A percentile compares a stretch with the other conserved stretches of the same genome.
Conservation (phyloP, 2,329 filamentous ascomycete genomes). For the Aspergillus terreus region DNA sequence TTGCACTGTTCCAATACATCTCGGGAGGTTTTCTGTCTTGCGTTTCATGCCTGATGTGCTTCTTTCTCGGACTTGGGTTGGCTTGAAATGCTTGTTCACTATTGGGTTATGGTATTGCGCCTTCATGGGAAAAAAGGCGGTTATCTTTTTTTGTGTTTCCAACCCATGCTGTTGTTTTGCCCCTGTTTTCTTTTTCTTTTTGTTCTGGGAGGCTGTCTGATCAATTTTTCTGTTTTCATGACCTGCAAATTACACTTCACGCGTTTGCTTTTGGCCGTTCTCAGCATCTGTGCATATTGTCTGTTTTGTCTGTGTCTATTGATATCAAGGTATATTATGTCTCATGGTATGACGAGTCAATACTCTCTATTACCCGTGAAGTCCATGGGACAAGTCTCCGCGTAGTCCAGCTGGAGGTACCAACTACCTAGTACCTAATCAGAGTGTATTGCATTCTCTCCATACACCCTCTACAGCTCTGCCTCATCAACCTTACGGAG, state of each 20-base stretch:
- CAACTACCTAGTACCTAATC: no score
- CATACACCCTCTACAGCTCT: no score
- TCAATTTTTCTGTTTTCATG: conserved; percentile 20
- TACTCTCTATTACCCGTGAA: not conserved
- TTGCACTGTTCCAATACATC: conserved; percentile 12
- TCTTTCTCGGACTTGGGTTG: conserved; percentile 5
- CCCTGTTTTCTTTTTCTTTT: conserved; percentile 7
- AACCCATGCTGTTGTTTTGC: not conserved
- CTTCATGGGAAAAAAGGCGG: conserved; percentile 13
- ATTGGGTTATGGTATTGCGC: conserved; percentile 8
- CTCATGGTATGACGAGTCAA: conserved; percentile 1
- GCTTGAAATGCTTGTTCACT: conserved; percentile 7
- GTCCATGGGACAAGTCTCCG: no score
- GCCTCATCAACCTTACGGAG: no score
- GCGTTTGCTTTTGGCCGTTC: conserved; percentile 6
- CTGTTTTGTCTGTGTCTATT: not conserved
- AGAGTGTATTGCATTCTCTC: no score
- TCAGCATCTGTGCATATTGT: conserved; percentile 10
- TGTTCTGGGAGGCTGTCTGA: conserved; percentile 39
- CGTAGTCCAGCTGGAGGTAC: no score
- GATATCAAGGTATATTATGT: not conserved
- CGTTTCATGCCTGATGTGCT: conserved; percentile 16
- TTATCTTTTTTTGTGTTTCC: conserved; percentile 8
- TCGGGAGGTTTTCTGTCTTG: conserved; percentile 17
- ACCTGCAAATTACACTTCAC: conserved; percentile 9